These are phyloP conservation scores for Apiotrichum siamense DNA, from an alignment of 1,284 basidiomycete species.

Conservation along the genomic window DNA sequence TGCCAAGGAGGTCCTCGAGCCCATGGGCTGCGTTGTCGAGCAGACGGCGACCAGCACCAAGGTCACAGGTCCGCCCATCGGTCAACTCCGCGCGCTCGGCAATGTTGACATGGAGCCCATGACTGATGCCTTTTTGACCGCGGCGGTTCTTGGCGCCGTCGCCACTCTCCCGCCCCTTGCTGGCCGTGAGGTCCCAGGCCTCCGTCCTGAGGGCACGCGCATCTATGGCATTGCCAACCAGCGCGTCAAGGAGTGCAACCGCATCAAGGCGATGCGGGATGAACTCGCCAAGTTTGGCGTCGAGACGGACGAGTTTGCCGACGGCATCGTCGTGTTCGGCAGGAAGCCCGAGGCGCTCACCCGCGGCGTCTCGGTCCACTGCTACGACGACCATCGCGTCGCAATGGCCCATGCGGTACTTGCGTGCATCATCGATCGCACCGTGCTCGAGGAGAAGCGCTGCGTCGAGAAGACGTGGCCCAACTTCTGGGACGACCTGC, in stretches of 20 bases:
- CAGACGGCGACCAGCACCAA: constrained; percentile 86
- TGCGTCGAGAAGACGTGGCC: constrained; percentile 99
- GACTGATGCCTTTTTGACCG: constrained; percentile 98
- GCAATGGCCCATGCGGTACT: constrained; percentile 97
- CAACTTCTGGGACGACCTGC: constrained; percentile 98
- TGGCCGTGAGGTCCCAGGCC: constrained; percentile 37
- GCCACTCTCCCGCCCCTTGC: constrained; percentile 55
- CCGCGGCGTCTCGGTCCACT: constrained; percentile 71
- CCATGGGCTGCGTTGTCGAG: constrained; percentile 87
- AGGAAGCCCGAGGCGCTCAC: constrained; percentile 60
- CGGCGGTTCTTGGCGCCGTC: constrained; percentile 83
- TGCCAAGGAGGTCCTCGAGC: constrained; percentile 84
- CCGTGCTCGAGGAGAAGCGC: constrained; percentile 87
- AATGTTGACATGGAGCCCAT: constrained; percentile 98
- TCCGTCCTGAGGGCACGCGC: constrained; percentile 56
- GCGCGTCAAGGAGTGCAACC: constrained; percentile 96
- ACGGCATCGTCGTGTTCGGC: constrained; percentile 87
- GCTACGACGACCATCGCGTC: constrained; percentile 97
- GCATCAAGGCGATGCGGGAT: constrained; percentile 94
- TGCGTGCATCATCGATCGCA: constrained; percentile 65
- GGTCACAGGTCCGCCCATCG: constrained; percentile 81
- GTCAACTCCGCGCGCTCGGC: constrained; percentile 74
- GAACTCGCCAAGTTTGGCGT: constrained; percentile 94
- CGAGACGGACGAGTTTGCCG: constrained; percentile 82
- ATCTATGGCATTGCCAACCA: constrained; percentile 98